Evolutionary conservation across 225 moss, liverwort and hornwort species (phyloP), one percentile per base, ranked within the genome.

Genomic region (Climacium dendroides): DNA sequence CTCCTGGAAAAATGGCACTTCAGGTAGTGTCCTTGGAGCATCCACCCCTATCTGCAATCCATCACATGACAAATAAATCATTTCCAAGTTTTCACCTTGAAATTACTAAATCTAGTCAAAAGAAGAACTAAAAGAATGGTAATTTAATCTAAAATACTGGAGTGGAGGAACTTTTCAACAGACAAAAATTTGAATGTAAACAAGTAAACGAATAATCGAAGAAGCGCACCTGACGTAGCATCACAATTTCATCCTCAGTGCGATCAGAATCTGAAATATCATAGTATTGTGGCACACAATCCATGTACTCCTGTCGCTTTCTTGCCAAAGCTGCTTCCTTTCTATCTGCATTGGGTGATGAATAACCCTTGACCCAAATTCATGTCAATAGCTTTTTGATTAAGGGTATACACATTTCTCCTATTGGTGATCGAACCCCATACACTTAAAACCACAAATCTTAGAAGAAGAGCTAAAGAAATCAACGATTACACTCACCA

Each of bases 271-370:
- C 97, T 70, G 94, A 89, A 59, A 99, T 97, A 91, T 96, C 97
- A 85, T 95, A 99, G 89, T 97, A 96, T 69, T 96, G 95, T 84
- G 97, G 95, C 87, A 99, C 94, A 88, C 98, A 99, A 82, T 96
- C 96, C 85, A 97, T 85, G 81, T 99, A 99, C 89, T 99, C 98
- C 94, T 97, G 98, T 52, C 98, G 95, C 90, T 99, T 99, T 89
- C 98, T 95, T 61, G 94, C 96, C 82, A 99, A 90, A 60, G 95
- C 95, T 80, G 91, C 94, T 88, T 96, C 97, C 91, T 96, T 94
- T 94, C 98, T 96, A 82, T 99, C 98, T 87, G 96, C 94, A 93
- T 97, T 99, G 76, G 98, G 96, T 92, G 98, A 95, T 87, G 98
- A 95, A 92, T 99, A 97, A 78, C 98, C 97, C 98, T 96, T 83